Evolutionary conservation across 1,284 basidiomycete species (phyloP), one percentile per base, ranked within the genome.

Genomic region (Malassezia dermatis): DNA sequence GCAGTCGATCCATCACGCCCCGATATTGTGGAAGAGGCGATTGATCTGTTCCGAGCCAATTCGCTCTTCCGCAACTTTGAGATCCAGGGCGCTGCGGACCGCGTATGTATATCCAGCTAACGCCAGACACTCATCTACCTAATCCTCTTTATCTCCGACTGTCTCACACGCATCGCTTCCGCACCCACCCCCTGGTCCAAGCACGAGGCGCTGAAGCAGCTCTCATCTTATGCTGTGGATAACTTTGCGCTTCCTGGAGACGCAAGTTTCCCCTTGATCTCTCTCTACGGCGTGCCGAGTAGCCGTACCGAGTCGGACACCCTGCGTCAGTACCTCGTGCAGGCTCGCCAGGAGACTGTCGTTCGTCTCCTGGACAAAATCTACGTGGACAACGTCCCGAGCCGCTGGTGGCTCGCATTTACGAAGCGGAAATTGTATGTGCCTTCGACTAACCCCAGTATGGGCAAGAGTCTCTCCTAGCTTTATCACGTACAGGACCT

Each of bases 321-420:
- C 63, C 81, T 99, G 40, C 84, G 91, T 35, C 83, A 85, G 64
- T 98, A 98, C 78, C 80, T 99, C 52, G 84, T 83, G 5, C 94
- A 99, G 77, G 86, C 86, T 3, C 83, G 94, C 47, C 88, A 91
- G 76, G 94, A 99, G 75, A 80, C 91, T 23, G 86, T 89, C 15
- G 79, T 83, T 12, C 83, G 94, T 39, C 77, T 99, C 51, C 82
- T 90, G 30, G 89, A 94, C 67, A 82, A 84, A 54, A 79, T 99
- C 37, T 99, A 96, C 75, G 60, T 67, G 80, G 91, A 78, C 82
- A 86, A 45, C 83, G 89, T 86, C 73, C 90, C 94, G 1, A 94
- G 86, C 81, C 98, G 98, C 77, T 99, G 93, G 93, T 99, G 94
- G 94, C 89, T 98, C 86, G 86, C 88, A 32, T 99, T 98, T 83